phyloP scores from a whole-genome alignment of 1,284 basidiomycete species.

The Cutaneotrichosporon sp. region DNA sequence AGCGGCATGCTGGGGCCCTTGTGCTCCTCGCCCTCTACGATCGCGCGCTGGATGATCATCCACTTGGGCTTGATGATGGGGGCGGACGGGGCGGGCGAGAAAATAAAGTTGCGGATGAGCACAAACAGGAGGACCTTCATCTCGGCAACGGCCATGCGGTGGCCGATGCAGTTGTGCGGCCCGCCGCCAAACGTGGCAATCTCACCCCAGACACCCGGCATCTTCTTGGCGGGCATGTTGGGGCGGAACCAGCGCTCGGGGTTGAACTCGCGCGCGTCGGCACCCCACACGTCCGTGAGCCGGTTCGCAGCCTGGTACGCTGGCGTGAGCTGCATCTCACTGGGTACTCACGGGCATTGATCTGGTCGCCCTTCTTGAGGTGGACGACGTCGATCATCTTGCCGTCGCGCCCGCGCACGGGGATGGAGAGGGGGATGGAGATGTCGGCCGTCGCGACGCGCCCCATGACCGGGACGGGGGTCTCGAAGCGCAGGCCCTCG shows the following conservation, averaged over 20 bases:
- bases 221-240: constrained; percentile 50
- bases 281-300: constrained; percentile 63
- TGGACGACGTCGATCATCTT: constrained; percentile 32
- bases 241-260: constrained; percentile 58
- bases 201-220: constrained; percentile 62
- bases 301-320: constrained; percentile 57
- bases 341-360: constrained; percentile 50
- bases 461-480: constrained; percentile 65
- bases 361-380: constrained; percentile 53
- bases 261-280: constrained; percentile 64
- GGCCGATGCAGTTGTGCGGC: constrained; percentile 69
- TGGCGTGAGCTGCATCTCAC: constrained; percentile 57
- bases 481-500: constrained; percentile 64
- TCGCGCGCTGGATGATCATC: too few species aligned
- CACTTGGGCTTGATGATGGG: too few species aligned
- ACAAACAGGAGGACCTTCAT: constrained; percentile 54
- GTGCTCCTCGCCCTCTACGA: too few species aligned
- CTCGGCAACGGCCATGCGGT: constrained; percentile 68
- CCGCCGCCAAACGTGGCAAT: constrained; percentile 67
- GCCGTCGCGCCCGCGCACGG: constrained; percentile 43
- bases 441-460: constrained; percentile 62
- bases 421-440: constrained; percentile 60
- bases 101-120: constrained; percentile 34
- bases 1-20: too few species aligned
- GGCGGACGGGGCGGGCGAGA: background rate